These are phyloP conservation scores for Podaxis mareebaensis DNA, from an alignment of 768 basidiomycete species.

Conservation along the genomic window DNA sequence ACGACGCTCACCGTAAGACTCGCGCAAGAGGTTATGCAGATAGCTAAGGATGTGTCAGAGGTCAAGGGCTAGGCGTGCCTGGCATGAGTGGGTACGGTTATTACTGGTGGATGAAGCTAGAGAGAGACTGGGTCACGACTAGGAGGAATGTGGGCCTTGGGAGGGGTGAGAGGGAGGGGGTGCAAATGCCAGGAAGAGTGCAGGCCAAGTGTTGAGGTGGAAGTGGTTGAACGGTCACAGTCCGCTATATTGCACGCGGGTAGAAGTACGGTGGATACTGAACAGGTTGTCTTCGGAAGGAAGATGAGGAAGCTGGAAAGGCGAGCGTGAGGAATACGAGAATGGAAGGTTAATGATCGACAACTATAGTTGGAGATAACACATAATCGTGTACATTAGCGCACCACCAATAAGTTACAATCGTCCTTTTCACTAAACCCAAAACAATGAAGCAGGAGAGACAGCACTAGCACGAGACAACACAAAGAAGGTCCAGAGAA, in stretches of 20 bases:
- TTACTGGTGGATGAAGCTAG: slow-evolving; percentile 27
- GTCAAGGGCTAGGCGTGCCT: slow-evolving; percentile 30
- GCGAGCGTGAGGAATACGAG: not conserved
- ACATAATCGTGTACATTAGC: not conserved
- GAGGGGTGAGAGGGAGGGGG: not conserved
- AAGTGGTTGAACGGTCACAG: slow-evolving; percentile 42
- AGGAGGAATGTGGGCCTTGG: not conserved
- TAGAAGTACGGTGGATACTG: slow-evolving; percentile 41
- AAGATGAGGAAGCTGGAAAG: not conserved
- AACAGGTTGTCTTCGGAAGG: slow-evolving; percentile 30
- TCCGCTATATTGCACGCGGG: slow-evolving; percentile 35
- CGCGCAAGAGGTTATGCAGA: slow-evolving; percentile 28
- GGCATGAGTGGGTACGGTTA: slow-evolving; percentile 41
- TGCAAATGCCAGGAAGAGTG: not conserved
- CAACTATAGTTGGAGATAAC: too few species aligned
- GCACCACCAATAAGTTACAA: not conserved
- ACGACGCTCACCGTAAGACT: slow-evolving; percentile 26
- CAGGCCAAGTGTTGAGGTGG: slow-evolving; percentile 26
- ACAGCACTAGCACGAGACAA: too few species aligned
- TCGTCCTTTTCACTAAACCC: not conserved
- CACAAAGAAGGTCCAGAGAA: not conserved
- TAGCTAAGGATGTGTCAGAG: slow-evolving; percentile 30
- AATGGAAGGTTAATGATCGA: not conserved
- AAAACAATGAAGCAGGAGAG: not conserved
- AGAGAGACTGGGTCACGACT: not conserved